These are phyloP conservation scores for Fusarium sp. DNA, from an alignment of 2,329 filamentous ascomycete genomes.

Conservation along the genomic window DNA sequence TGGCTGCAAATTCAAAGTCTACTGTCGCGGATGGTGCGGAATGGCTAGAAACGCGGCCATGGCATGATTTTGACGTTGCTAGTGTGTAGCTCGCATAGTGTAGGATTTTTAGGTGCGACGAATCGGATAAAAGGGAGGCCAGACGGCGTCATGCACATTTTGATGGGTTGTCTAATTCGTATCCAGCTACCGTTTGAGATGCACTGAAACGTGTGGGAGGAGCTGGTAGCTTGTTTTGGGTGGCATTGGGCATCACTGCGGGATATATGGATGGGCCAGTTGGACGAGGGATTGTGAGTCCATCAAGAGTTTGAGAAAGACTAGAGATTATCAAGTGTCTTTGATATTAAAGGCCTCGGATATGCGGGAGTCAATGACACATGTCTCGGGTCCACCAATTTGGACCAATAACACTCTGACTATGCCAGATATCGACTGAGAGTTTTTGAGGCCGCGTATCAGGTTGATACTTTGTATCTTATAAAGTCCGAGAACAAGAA, in stretches of 20 bases:
- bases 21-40: background rate
- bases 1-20: background rate
- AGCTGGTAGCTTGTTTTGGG: background rate
- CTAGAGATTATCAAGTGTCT: background rate
- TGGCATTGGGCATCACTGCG: background rate
- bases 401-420: background rate
- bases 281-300: background rate
- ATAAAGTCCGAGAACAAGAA: background rate
- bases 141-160: background rate
- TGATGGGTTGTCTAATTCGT: background rate
- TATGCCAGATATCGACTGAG: background rate
- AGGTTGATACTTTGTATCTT: too few species aligned
- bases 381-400: background rate
- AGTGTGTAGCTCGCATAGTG: background rate
- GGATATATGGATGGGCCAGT: background rate
- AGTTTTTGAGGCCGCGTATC: background rate
- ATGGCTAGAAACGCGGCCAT: background rate
- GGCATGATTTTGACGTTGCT: constrained; percentile 1
- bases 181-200: background rate
- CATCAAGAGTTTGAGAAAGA: background rate
- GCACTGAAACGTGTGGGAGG: background rate
- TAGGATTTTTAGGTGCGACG: background rate
- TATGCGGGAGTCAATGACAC: background rate
- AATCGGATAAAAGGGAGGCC: constrained; percentile 6
- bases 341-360: background rate